Conservation (phyloP, 768 basidiomycete genomes). For the Agaricus subrufescens region DNA sequence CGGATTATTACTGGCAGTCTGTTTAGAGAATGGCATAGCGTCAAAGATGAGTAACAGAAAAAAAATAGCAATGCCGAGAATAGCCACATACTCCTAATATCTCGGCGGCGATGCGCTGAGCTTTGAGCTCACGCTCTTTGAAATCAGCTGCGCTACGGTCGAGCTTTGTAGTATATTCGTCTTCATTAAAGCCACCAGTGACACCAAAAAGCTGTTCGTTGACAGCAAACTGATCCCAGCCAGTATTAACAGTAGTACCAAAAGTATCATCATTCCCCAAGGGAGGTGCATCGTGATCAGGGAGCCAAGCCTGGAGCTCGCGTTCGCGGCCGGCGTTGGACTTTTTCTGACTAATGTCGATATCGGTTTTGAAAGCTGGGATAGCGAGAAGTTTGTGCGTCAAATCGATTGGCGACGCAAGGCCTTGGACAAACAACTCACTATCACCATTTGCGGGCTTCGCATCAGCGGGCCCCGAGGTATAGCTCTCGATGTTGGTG, state of each 20-base stretch:
- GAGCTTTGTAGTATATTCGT: conserved; percentile 90
- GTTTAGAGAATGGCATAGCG: not conserved
- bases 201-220: conserved; percentile 95
- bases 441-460: conserved; percentile 68
- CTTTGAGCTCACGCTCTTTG: conserved; percentile 84
- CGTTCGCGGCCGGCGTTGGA: conserved; percentile 51
- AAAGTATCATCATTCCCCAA: conserved; percentile 65
- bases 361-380: conserved; percentile 77
- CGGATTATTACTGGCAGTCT: conserved; percentile 66
- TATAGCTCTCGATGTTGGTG: conserved; percentile 69
- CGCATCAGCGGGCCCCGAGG: conserved; percentile 70
- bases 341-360: conserved; percentile 66
- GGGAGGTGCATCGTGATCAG: conserved; percentile 32
- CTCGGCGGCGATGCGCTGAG: conserved; percentile 85
- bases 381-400: conserved; percentile 4
- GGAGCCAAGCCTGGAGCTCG: conserved; percentile 77
- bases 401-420: conserved; percentile 7
- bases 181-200: conserved; percentile 88
- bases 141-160: conserved; percentile 82
- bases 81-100: conserved; percentile 69
- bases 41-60: conserved; percentile 6
- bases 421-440: conserved; percentile 31
- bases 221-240: conserved; percentile 91
- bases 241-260: conserved; percentile 35
- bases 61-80: not conserved